Evolutionary conservation across 768 basidiomycete genomes (phyloP), one percentile per base, ranked within the genome.

Genomic region (Mycena kentingensis): DNA sequence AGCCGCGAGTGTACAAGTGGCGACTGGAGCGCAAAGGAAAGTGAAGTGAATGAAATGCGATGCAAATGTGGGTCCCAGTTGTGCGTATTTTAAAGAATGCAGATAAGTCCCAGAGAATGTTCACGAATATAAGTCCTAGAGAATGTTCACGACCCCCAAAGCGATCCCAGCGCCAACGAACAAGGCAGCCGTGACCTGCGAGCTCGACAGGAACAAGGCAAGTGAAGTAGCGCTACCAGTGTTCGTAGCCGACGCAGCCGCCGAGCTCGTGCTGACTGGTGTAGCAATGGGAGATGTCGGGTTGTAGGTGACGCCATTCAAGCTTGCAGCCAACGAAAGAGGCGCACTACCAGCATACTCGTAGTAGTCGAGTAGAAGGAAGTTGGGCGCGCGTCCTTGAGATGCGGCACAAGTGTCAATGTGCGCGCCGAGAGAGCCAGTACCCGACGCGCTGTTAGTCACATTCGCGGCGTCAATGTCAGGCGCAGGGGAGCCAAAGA

Each of bases 281-380:
- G 76, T 72, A 15, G 88, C 85, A 53, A 90, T 76, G 16, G 87
- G 80, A 5, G 79, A 76, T 3, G 79, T 63, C 0, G 89, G 83
- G 41, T 54, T 73, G 65, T 92, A 92, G 3, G 78, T 73, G 11
- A 96, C 87, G 18, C 86, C 85, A 59, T 96, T 96, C 37, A 88
- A 78, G n/a, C 67, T 68, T 5, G 93, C 93, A 18, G 90, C 93
- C 10, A 92, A 88, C 63, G 93, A 69, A 66, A 93, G 92, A 47
- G 92, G 89, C 24, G 85, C 88, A 31, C 91, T 90, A 42, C 74
- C 77, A 10, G 88, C 88, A 54, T 76, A 89, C 63, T 91, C 88
- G 59, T 92, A 92, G 72, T 85, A 91, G 87, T 96, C 93, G 19
- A 96, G 92, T 12, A 96, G 87, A 66, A 94, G 70, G 70, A 93